These are phyloP conservation scores for Hawksworthiomyces lignivorus DNA, from an alignment of 2,329 filamentous ascomycete genomes.

Conservation along the genomic window DNA sequence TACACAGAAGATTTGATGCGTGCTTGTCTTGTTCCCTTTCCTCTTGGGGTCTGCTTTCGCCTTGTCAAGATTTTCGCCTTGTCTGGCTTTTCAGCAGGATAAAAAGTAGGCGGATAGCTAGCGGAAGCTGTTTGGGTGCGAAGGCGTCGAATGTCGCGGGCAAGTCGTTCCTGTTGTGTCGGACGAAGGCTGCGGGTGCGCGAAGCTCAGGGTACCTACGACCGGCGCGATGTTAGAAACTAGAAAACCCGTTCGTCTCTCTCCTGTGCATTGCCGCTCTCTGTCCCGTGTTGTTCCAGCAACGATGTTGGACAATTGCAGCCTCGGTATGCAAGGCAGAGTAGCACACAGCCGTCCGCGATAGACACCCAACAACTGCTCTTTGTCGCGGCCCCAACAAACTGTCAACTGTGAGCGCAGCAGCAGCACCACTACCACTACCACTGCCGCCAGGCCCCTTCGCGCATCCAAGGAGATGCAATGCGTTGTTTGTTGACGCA, in stretches of 20 bases:
- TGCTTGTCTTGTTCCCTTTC: not conserved
- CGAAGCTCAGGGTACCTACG: too few species aligned
- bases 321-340: slow-evolving; percentile 3
- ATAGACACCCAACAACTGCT: not conserved
- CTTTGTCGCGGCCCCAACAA: not conserved
- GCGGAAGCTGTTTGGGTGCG: too few species aligned
- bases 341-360: slow-evolving; percentile 9
- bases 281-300: too few species aligned
- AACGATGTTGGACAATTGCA: slow-evolving; percentile 1
- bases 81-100: slow-evolving; percentile 3
- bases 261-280: too few species aligned
- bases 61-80: too few species aligned
- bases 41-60: too few species aligned
- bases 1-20: slow-evolving; percentile 16
- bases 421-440: too few species aligned
- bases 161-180: too few species aligned
- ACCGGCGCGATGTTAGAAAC: slow-evolving; percentile 4
- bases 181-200: too few species aligned
- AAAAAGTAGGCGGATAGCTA: too few species aligned
- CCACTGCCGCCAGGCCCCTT: too few species aligned
- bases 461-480: slow-evolving; percentile 1
- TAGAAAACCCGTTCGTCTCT: not conserved
- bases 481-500: slow-evolving; percentile 8
- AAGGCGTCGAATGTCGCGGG: too few species aligned
- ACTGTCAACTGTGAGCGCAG: not conserved